Base-by-base conservation (phyloP, 805 yeast species). In the Starmerella kuoi region DNA sequence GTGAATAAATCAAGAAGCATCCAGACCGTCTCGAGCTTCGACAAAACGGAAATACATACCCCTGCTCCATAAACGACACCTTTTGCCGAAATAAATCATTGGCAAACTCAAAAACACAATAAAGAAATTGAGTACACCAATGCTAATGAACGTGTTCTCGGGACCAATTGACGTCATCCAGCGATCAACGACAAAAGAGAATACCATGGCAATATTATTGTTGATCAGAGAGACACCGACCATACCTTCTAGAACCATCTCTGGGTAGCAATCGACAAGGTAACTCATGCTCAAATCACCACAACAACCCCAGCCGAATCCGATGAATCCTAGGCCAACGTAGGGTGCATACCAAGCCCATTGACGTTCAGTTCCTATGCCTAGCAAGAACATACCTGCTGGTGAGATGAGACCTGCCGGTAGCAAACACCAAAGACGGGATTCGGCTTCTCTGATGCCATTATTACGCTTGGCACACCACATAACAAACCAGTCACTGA, bases 111-210 rank as follows among this genome's bases (percentile, higher is more conserved):
- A 58, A 24, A 67, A 62, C 21, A 51, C 45, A 47, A 70, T 66
- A 46, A 66, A 49, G 40, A 49, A 66, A 48, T 74, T 64, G 42
- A 52, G 40, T 5, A 70, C 70, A 1, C 73, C 78, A 11, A 76
- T 70, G 1, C 73, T 69, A 37, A 76, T 67, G 47, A 75, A 76
- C 15, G 77, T 66, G 51, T 74, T 69, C 50, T 74, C 73, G 41
- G 66, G 61, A 1, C 82, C 82, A 39, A 65, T 57, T 48, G 69
- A 64, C 3, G 52, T 58, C 27, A 74, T 62, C 76, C 79, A 77
- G 15, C 74, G 66, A 22, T 77, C 80, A 45, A 76, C 76, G 38
- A 70, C 71, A 57, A 73, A 68, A 3, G 73, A 77, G 53, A 77
- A 77, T 14, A 73, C 39, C 25, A 26, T 37, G n/a, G 48, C 51